These are phyloP conservation scores for Peniophora sp. DNA, from an alignment of 1,284 basidiomycete genomes.

Conservation along the genomic window DNA sequence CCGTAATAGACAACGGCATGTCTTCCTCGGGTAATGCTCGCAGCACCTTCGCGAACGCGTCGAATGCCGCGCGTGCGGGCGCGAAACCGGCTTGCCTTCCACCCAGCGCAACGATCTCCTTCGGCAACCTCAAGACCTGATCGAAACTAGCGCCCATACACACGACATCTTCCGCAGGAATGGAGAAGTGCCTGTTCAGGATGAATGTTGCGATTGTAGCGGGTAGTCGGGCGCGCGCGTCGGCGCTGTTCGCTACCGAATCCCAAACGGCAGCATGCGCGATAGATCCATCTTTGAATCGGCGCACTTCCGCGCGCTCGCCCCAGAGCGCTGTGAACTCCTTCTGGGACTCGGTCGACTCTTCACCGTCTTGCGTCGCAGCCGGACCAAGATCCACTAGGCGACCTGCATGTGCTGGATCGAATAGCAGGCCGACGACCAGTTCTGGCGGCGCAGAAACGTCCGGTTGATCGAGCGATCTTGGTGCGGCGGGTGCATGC, in stretches of 20 bases:
- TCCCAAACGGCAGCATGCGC: constrained; percentile 94
- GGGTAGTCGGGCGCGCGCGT: constrained; percentile 79
- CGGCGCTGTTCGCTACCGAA: constrained; percentile 42
- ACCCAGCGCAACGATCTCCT: constrained; percentile 39
- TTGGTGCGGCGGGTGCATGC: constrained; percentile 35
- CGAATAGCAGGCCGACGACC: constrained; percentile 69
- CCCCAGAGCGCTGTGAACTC: constrained; percentile 88
- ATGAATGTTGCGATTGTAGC: constrained; percentile 69
- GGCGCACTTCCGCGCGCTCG: constrained; percentile 83
- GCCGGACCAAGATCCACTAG: constrained; percentile 87
- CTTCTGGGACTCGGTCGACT: not conserved
- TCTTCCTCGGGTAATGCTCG: constrained; percentile 66
- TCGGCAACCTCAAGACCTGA: constrained; percentile 60
- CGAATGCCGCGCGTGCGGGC: constrained; percentile 74
- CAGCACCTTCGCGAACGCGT: constrained; percentile 70
- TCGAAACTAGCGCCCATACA: constrained; percentile 62
- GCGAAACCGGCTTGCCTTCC: constrained; percentile 63
- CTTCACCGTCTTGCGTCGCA: constrained; percentile 47
- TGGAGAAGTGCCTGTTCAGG: constrained; percentile 67
- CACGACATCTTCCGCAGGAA: constrained; percentile 43
- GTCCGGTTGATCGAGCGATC: constrained; percentile 44
- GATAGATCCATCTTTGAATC: constrained; percentile 96
- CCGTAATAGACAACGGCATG: constrained; percentile 77
- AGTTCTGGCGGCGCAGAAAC: constrained; percentile 38
- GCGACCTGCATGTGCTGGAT: constrained; percentile 65